Base-by-base conservation (phyloP, 2,329 filamentous ascomycete genomes). In the Colletotrichum sp. region DNA sequence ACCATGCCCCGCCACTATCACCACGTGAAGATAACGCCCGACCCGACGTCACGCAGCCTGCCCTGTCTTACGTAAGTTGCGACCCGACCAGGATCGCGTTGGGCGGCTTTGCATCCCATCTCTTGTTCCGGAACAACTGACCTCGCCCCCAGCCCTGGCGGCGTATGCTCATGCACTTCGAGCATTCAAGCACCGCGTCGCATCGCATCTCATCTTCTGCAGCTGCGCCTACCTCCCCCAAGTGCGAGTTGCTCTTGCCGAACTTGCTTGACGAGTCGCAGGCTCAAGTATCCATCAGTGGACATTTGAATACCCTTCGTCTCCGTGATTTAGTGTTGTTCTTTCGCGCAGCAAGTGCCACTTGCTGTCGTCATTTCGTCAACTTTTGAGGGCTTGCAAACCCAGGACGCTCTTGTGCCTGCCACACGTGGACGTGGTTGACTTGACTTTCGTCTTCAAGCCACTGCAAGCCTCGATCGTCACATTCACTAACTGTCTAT, bases 231-330 rank as follows among this genome's bases (percentile, higher is more conserved):
- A 63, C 43, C 61, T 72, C 32, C 30, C 39, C 18, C 70, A 63
- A 75, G 70, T 65, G 70, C 69, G 39, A 67, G 68, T 34, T 64
- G 74, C 57, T 52, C 59, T 68, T 76, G 64, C 70, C 65, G 64
- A 67, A 69, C 43, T 36, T 68, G 43, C 36, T 74, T 65, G 65
- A 74, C 64, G 59, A 66, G 71, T 60, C 30, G 74, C 36, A 69
- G 32, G 64, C 48, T 73, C 70, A 76, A 65, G 28, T 55, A 12
- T 69, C 74, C 59, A 60, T 39, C 43, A 26, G 34, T 15, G 74
- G 70, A 68, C 57, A 60, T 60, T 66, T 73, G 74, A 65, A 48
- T 21, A 24, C 32, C 67, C 66, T 43, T 65, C 48, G 67, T 75
- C 73, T 68, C 55, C 71, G 73, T 75, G 65, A 76, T 63, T 64